Conservation (phyloP, 768 basidiomycete species). For the Hygrocybe punicea region DNA sequence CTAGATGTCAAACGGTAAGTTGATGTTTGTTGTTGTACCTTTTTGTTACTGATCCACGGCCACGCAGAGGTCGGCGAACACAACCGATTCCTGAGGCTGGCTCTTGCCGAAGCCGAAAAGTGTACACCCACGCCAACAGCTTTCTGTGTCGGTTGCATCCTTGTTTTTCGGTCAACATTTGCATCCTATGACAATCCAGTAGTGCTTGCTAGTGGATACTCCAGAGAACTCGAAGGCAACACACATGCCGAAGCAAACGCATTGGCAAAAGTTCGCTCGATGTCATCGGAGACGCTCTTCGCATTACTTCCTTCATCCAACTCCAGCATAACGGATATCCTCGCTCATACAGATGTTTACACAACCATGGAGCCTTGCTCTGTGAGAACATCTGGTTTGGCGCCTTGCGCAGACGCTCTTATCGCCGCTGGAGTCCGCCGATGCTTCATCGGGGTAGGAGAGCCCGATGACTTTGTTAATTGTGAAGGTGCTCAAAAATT, state of each 20-base stretch:
- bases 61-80: slow-evolving; percentile 18
- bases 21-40: background rate
- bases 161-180: slow-evolving; percentile 50
- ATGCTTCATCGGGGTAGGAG: slow-evolving; percentile 85
- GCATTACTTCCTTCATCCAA: slow-evolving; percentile 40
- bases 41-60: too few species aligned
- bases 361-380: slow-evolving; percentile 98
- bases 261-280: slow-evolving; percentile 60
- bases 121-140: slow-evolving; percentile 69
- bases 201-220: slow-evolving; percentile 77
- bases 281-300: slow-evolving; percentile 45
- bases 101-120: slow-evolving; percentile 67
- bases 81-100: slow-evolving; percentile 52
- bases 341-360: slow-evolving; percentile 70
- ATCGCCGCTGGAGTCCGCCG: slow-evolving; percentile 64
- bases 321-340: slow-evolving; percentile 44
- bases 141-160: slow-evolving; percentile 88
- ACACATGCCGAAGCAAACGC: slow-evolving; percentile 98
- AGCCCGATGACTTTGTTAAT: slow-evolving; percentile 91
- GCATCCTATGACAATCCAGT: slow-evolving; percentile 39
- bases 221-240: slow-evolving; percentile 87
- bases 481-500: slow-evolving; percentile 84
- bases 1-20: too few species aligned
- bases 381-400: slow-evolving; percentile 77
- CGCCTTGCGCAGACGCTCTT: slow-evolving; percentile 83